Evolutionary conservation across 129 eudicot species (phyloP).

Genomic region (Tagetes erecta): DNA sequence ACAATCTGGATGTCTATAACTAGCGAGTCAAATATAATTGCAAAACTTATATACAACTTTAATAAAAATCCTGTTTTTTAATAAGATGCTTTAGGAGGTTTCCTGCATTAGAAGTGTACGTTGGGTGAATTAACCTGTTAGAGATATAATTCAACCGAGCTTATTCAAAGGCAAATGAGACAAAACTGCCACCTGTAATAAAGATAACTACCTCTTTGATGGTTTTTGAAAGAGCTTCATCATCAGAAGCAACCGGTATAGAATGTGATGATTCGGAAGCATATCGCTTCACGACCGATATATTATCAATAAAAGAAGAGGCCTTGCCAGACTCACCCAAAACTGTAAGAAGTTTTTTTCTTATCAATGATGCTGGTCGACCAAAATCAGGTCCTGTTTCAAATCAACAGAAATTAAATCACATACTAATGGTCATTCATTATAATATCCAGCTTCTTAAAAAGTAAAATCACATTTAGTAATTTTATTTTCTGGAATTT

Average conservation of each 20-base stretch:
- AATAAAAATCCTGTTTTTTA: background rate
- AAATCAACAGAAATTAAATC: constrained; percentile 20
- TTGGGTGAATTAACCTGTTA: background rate
- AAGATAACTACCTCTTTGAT: constrained; percentile 63
- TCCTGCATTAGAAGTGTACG: background rate
- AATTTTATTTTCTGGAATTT: background rate
- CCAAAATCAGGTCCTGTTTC: constrained; percentile 89
- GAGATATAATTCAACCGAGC: background rate
- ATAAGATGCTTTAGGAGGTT: background rate
- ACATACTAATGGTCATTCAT: constrained; percentile 15
- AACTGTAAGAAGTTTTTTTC: constrained; percentile 72
- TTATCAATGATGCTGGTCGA: constrained; percentile 60
- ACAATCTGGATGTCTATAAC: background rate
- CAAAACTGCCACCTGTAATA: background rate
- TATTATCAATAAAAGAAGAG: constrained; percentile 74
- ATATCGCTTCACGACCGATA: constrained; percentile 79
- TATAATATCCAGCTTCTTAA: background rate
- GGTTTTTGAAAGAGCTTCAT: constrained; percentile 80
- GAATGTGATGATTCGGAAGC: constrained; percentile 89
- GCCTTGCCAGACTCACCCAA: constrained; percentile 75
- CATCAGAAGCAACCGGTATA: constrained; percentile 81
- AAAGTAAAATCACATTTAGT: background rate
- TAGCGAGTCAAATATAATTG: background rate
- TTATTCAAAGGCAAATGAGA: background rate
- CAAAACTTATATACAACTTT: background rate